Evolutionary conservation across 2,329 filamentous ascomycete species (phyloP), one percentile per base, ranked within the genome.

Genomic region (Cryphonectria nitschkei): DNA sequence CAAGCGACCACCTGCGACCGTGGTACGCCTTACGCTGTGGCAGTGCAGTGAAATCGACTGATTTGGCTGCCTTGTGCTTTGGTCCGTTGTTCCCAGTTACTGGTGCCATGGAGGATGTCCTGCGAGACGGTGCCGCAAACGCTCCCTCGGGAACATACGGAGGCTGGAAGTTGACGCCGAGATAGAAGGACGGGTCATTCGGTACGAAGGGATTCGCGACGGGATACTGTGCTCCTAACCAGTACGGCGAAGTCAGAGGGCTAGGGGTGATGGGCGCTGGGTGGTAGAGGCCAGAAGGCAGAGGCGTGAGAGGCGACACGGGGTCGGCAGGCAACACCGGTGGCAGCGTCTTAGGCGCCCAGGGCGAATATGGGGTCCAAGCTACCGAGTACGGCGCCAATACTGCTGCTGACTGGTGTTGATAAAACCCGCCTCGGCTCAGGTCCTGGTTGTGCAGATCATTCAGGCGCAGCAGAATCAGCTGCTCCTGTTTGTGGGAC

Each of bases 361-460:
- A 65, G 1, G 74, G 66, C 7, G 69, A 67, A 52, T 71, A 60
- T 8, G 67, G 50, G 16, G 65, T 60, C 71, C 70, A 65, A 58
- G 56, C 58, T 67, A 67, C 32, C 11, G 63, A 11, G 46, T 71
- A 69, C 11, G 69, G 67, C 7, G 68, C 56, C 13, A 62, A 54
- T 32, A 19, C 58, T 52, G 79, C 75, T 13, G 46, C 46, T 4
- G 77, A 74, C 58, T 77, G 77, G 1, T 81, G 76, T 52, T 80
- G 77, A 22, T 75, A 74, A 80, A 80, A 82, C 2, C 81, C 77
- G 67, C 84, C 81, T 3, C 81, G 80, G 54, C 81, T 83, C 73
- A 83, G 82, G 19, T 86, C 81, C 76, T 89, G 85, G 22, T 84
- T 77, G 46, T 82, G 80, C 19, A 89, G 74, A 70, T 88, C 85